Evolutionary conservation across 106 monocot genomes (phyloP).

Genomic region (Platanthera zijinensis): DNA sequence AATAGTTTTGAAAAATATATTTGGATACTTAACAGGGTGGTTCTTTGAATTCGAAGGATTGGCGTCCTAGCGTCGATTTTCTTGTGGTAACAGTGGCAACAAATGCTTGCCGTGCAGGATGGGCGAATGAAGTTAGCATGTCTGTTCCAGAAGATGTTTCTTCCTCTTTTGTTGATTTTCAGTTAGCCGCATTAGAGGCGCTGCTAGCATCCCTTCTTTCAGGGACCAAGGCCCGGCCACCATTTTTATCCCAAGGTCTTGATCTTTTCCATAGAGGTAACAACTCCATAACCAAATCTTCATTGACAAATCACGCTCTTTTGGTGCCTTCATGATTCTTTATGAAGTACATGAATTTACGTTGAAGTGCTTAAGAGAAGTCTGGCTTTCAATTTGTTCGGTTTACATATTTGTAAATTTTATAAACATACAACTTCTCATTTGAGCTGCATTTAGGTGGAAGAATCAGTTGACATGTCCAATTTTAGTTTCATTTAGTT

Average conservation of each 20-base stretch:
- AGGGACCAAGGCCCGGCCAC: constrained; percentile 36
- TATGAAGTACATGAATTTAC: too few relatives aligned
- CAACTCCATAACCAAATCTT: not conserved
- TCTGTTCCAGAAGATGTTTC: constrained; percentile 13
- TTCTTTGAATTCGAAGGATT: constrained; percentile 51
- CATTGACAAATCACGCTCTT: not conserved
- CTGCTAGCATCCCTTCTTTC: constrained; percentile 83
- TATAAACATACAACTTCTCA: too few relatives aligned
- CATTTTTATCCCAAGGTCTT: constrained; percentile 69
- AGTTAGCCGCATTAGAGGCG: constrained; percentile 56
- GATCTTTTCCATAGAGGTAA: constrained; percentile 80
- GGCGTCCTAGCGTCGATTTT: constrained; percentile 56
- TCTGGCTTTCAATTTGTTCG: too few relatives aligned
- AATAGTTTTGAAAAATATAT: not conserved
- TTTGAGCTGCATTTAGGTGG: too few relatives aligned
- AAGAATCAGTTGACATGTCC: too few relatives aligned
- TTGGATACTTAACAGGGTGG: constrained; percentile 49
- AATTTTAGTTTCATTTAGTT: too few relatives aligned
- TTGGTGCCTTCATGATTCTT: too few relatives aligned
- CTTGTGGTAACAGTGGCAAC: constrained; percentile 58
- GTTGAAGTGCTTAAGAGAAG: too few relatives aligned
- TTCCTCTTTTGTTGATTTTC: constrained; percentile 35
- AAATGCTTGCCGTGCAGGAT: constrained; percentile 39
- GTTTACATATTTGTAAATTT: too few relatives aligned
- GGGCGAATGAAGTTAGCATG: constrained; percentile 21